These are phyloP conservation scores for Metschnikowia dekortorum DNA, from an alignment of 805 yeast species.

Conservation along the genomic window DNA sequence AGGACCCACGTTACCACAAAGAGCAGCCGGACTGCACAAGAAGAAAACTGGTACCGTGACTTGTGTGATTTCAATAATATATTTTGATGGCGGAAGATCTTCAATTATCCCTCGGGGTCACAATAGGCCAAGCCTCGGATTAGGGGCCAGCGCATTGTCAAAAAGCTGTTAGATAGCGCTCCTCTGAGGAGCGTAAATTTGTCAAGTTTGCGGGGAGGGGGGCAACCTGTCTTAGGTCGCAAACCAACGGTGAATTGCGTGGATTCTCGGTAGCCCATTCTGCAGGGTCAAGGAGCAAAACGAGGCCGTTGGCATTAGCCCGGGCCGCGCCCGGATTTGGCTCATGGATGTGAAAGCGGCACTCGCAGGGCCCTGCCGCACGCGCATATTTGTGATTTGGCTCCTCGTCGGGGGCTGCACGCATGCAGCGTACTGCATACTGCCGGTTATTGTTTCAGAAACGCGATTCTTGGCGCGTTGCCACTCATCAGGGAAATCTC, in stretches of 20 bases:
- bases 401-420: background rate
- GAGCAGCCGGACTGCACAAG: background rate
- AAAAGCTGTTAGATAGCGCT: background rate
- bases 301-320: background rate
- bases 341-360: background rate
- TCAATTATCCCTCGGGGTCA: background rate
- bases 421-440: background rate
- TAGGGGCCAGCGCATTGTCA: background rate
- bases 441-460: background rate
- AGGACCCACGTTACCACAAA: no score
- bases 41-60: background rate
- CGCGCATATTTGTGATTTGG: background rate
- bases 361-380: background rate
- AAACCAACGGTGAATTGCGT: background rate
- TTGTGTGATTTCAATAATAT: background rate
- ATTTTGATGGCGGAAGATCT: background rate
- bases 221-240: background rate
- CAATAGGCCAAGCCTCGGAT: background rate
- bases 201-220: background rate
- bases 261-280: background rate
- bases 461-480: constrained; percentile 3
- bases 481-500: background rate
- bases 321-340: background rate
- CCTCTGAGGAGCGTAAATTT: background rate
- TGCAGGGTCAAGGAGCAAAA: background rate